Conservation (phyloP, 768 basidiomycete species). For the Porpolomopsis calyptriformis region DNA sequence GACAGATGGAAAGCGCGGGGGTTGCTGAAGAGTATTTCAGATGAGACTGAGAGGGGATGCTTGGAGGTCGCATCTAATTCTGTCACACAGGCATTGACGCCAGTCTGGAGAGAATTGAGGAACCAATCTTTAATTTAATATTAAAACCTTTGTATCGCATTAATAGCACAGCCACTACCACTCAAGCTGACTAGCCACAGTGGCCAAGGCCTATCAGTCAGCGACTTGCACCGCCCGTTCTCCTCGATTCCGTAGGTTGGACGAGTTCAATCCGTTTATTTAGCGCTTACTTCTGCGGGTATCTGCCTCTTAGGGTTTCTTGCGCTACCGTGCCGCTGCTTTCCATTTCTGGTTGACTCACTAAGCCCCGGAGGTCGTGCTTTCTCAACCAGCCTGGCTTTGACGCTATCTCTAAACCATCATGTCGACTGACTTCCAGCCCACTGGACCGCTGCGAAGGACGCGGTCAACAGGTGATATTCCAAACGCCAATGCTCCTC, state of each 20-base stretch:
- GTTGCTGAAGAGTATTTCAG: constrained; percentile 45
- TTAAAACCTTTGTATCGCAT: not conserved
- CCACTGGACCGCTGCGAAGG: constrained; percentile 3
- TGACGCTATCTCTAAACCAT: no score
- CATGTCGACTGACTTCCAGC: constrained; percentile 3
- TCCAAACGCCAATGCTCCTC: constrained; percentile 13
- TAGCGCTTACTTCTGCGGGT: no score
- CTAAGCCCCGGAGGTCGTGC: not conserved
- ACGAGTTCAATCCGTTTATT: no score
- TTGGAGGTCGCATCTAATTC: constrained; percentile 58
- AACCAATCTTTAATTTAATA: not conserved
- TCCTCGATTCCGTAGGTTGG: no score
- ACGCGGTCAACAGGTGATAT: constrained; percentile 30
- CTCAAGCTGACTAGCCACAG: no score
- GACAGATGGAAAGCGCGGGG: constrained; percentile 69
- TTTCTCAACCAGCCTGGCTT: no score
- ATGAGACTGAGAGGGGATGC: constrained; percentile 46
- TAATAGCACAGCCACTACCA: not conserved
- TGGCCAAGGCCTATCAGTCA: no score
- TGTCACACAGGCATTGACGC: constrained; percentile 64
- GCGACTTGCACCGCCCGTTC: no score
- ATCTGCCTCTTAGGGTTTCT: no score
- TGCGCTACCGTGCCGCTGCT: no score
- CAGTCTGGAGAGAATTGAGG: constrained; percentile 38
- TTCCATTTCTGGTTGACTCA: not conserved